Evolutionary conservation across 768 basidiomycete species (phyloP), one percentile per base, ranked within the genome.

Genomic region (Kwoniella dendrophila): DNA sequence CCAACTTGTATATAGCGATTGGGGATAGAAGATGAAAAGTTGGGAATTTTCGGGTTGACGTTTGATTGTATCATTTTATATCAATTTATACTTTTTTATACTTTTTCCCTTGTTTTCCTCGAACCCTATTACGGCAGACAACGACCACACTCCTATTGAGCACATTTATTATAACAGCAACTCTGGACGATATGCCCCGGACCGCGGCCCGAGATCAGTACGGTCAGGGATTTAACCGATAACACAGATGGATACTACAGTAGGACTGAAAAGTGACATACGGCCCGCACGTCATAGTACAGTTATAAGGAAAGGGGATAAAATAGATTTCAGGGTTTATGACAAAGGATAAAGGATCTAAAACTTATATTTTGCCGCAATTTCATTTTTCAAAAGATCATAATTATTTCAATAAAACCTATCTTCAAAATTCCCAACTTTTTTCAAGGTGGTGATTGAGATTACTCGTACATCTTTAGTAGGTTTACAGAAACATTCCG

Each of bases 171-270:
- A n/a, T n/a, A n/a, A n/a, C n/a, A n/a, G n/a, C 43, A 44, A 16
- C 38, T 22, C 24, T 26, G 49, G 49, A 51, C 24, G 49, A 20
- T 51, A 34, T 32, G 49, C n/a, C n/a, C 49, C 49, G 49, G 49
- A 51, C 49, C 49, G 49, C 49, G 49, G 49, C 27, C 49, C 49
- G 49, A 51, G n/a, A n/a, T n/a, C n/a, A n/a, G n/a, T n/a, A n/a
- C n/a, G n/a, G n/a, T n/a, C n/a, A n/a, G n/a, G n/a, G n/a, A n/a
- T n/a, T n/a, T n/a, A n/a, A n/a, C n/a, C n/a, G n/a, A n/a, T n/a
- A n/a, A n/a, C n/a, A n/a, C n/a, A n/a, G n/a, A n/a, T n/a, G n/a
- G n/a, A n/a, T n/a, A n/a, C n/a, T n/a, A n/a, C n/a, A n/a, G 43
- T 18, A 38, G 24, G 20, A 20, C 20, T n/a, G 24, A 44, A 14